Base-by-base conservation (phyloP, 495 filamentous ascomycete genomes). In the Penicillium goetzii region DNA sequence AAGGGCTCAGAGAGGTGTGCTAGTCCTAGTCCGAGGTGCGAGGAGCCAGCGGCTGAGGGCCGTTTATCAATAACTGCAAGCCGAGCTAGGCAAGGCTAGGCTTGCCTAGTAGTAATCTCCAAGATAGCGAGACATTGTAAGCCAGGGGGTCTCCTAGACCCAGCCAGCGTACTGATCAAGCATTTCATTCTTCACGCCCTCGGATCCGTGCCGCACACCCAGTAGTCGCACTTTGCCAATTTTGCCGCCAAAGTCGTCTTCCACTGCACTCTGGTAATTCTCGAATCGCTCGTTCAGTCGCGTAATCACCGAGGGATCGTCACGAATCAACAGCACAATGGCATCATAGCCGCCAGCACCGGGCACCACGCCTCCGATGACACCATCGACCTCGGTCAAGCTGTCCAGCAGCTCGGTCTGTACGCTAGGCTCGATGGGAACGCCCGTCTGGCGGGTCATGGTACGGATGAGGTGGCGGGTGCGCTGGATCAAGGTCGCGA, bases 321-420 rank as follows among this genome's bases (percentile, higher is more conserved):
- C 92, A 64, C 81, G 84, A 41, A 96, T 82, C 62, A 99, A 72
- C 56, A 99, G 68, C 7, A 88, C 92, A 63, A 97, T 83, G 5
- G 95, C 95, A 84, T 99, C 95, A 72, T 90, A 97, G 3, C 95
- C 95, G 30, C 95, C 95, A 8, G 95, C 95, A 2, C 95, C 95
- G 5, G 95, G 95, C 0, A 97, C 96, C 3, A 98, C 92, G 10
- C 93, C 94, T 1, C 92, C 95, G 59, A 92, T 83, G 8, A 98
- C 92, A 15, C 96, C 96, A 0, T 89, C 83, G 2, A 97, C 74
- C 23, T 74, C 72, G 21, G 83, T 86, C 57, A 91, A 81, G 43
- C 86, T 89, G 76, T 99, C 89, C 41, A 99, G 77, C 62, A 99
- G 78, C 68, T 84, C 84, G 9, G 91, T 96, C 81, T 98, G 96